A percentile compares a stretch with the other conserved stretches of the same genome.
These are phyloP conservation scores for Kondoa malvinella DNA, from an alignment of 768 basidiomycete genomes.

Conservation along the genomic window DNA sequence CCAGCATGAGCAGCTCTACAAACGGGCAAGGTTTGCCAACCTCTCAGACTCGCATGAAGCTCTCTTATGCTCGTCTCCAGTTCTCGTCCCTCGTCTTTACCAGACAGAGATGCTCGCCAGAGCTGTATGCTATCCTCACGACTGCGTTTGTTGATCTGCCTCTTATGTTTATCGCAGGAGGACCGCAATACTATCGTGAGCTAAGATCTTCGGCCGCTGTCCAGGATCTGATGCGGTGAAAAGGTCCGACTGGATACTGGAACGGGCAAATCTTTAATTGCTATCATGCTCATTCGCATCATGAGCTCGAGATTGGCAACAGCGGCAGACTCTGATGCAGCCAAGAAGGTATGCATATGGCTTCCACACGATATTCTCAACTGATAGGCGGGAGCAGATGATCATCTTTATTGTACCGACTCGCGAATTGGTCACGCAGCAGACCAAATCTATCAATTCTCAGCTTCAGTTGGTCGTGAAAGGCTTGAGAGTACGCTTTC, in stretches of 20 bases:
- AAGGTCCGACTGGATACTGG: background rate
- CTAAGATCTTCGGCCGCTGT: background rate
- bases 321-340: background rate
- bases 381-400: background rate
- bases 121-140: background rate
- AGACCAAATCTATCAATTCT: background rate
- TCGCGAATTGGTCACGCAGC: background rate
- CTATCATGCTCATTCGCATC: constrained; percentile 1
- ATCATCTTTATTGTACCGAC: constrained; percentile 1
- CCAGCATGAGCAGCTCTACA: background rate
- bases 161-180: background rate
- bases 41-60: background rate
- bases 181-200: background rate
- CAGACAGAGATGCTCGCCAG: background rate
- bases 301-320: background rate
- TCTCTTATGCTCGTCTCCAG: background rate
- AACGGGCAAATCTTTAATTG: background rate
- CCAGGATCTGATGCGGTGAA: background rate
- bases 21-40: background rate
- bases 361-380: background rate
- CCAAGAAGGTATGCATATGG: background rate
- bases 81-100: background rate
- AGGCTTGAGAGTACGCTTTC: background rate
- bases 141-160: background rate
- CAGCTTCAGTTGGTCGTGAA: constrained; percentile 1